Base-by-base conservation (phyloP, 108 stramenopile species). In the Fragilaria crotonensis region DNA sequence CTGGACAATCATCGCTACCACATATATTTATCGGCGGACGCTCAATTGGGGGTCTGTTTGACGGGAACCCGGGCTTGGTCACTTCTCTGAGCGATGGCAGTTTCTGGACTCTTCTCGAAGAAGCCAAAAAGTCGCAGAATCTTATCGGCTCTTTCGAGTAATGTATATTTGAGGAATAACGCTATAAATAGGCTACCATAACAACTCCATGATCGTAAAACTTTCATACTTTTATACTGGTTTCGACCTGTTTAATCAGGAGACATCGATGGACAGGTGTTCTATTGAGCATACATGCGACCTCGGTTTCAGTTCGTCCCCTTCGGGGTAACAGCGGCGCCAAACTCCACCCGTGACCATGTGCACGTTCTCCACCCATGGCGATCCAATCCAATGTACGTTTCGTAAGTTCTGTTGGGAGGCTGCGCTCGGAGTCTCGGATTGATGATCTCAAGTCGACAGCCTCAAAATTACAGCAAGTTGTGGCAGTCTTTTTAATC, bases 1-100 rank as follows among this genome's bases (percentile, higher is more conserved):
- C 87, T n/a, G 80, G 81, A n/a, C 87, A 84, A 52, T 73, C 83
- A 1, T 78, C 73, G 32, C 61, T 88, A 33, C 83, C 87, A 9
- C 80, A 84, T 52, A 65, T 84, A 18, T 88, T 88, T 30, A 63
- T 84, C 26, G 65, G 66, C 32, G 83, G 83, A 26, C 48, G 72
- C 48, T 53, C 60, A 1, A 67, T 84, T 27, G 83, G 83, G 22
- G 86, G 86, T n/a, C 71, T 88, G 14, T 84, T 65, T 67, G 75
- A 75, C 55, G 86, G 85, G 4, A 64, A 45, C 26, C 84, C 84
- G 14, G 81, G 84, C 5, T 64, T 87, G 17, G 45, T 87, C 3
- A 77, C 85, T 21, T 48, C 71, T 2, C 51, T 87, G 49, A 60
- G 81, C 36, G 32, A 64, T 23, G 81, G 77, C 9, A 54, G 51